Conservation (phyloP, 495 filamentous ascomycete species). For the Thozetella sp. region DNA sequence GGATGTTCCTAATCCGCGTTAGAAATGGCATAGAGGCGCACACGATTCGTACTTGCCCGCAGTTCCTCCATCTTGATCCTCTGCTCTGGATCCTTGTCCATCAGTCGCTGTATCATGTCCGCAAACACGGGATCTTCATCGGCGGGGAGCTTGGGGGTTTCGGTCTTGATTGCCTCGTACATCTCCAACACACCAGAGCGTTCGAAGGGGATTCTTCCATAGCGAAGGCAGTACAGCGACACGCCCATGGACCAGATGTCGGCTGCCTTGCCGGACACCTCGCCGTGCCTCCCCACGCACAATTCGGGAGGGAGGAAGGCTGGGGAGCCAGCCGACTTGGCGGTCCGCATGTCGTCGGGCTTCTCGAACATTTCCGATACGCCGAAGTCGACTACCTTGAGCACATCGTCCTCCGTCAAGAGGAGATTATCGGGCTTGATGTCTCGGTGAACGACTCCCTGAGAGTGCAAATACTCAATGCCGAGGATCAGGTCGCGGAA, state of each 20-base stretch:
- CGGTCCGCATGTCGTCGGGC: constrained; percentile 83
- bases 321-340: constrained; percentile 92
- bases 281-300: constrained; percentile 85
- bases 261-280: constrained; percentile 84
- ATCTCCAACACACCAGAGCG: constrained; percentile 77
- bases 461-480: constrained; percentile 94
- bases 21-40: constrained; percentile 5
- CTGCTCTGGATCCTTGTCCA: constrained; percentile 78
- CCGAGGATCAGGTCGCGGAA: constrained; percentile 95
- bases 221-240: constrained; percentile 89
- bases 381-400: constrained; percentile 98
- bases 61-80: constrained; percentile 82
- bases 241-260: constrained; percentile 99
- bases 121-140: constrained; percentile 62
- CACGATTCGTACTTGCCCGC: constrained; percentile 56
- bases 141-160: constrained; percentile 50
- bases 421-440: constrained; percentile 98
- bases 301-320: constrained; percentile 95
- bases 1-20: constrained; percentile 70
- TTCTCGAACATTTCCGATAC: constrained; percentile 99
- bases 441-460: constrained; percentile 94
- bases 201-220: constrained; percentile 85
- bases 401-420: constrained; percentile 83
- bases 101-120: constrained; percentile 66
- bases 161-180: constrained; percentile 82